Base-by-base conservation (phyloP, 805 yeast species). In the Cephaloascus fragrans region DNA sequence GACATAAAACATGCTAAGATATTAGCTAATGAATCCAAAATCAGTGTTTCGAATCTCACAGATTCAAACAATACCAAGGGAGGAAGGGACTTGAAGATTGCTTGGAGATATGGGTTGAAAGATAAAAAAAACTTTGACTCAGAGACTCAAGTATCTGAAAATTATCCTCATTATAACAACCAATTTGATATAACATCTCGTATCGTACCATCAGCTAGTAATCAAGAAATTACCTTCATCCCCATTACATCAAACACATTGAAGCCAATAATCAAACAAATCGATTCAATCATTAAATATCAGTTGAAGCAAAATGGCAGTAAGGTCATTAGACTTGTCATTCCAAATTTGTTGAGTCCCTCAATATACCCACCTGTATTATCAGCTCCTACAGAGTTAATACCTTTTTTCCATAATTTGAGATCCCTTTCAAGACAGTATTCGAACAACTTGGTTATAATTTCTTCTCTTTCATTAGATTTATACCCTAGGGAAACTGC, bases 271-370 rank as follows among this genome's bases (percentile, higher is more conserved):
- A 41, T 69, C 34, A 49, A 51, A 4, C 75, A 73, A 40, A 56
- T 83, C 4, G 67, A 66, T 18, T 47, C 57, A 5, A 56, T 69
- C 0, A 62, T 64, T 12, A 45, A 41, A 12, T 32, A 38, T 8
- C 61, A 61, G 28, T 38, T 73, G 2, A 62, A 62, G 40, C 57
- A 57, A n/a, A 65, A 71, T 26, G 55, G 62, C 8, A 57, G 59
- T 3, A 71, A 72, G 37, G 52, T 81, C 26, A 67, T 86, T 4
- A 66, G 97, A 44, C 53, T 90, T 1, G 71, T 80, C 0, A 56
- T 87, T 2, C 97, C 97, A 1, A 71, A 77, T n/a, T 66, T 89
- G 28, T 65, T 89, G 37, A 83, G 84, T 49, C 97, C 97, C 1
- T 77, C 83, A 20, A 55, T 79, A 37, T 89, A 85, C 50, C 62